These are phyloP conservation scores for Blastobotrys buckinghamii DNA, from an alignment of 1,139 yeast species.

Conservation along the genomic window DNA sequence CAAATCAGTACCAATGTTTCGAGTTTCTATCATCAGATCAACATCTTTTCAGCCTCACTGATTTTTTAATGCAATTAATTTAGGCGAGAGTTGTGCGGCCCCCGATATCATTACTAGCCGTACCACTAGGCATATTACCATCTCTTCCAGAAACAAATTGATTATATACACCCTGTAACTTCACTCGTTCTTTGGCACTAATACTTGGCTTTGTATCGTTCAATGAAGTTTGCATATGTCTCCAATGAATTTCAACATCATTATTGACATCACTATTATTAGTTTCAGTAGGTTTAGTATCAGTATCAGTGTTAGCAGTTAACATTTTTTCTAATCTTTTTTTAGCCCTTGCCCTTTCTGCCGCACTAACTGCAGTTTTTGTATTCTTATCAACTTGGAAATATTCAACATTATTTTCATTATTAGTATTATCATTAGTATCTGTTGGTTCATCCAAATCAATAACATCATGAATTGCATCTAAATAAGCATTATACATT, in stretches of 20 bases:
- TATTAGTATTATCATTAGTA: constrained; percentile 17
- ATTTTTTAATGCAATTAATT: not conserved
- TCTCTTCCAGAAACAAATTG: constrained; percentile 76
- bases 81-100: constrained; percentile 59
- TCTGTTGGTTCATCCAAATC: constrained; percentile 28
- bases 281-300: constrained; percentile 1
- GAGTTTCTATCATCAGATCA: not conserved
- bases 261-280: constrained; percentile 5
- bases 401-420: constrained; percentile 28
- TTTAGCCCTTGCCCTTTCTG: constrained; percentile 37
- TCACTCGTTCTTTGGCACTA: constrained; percentile 60
- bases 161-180: constrained; percentile 58
- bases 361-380: constrained; percentile 19
- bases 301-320: not conserved
- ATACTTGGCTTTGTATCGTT: constrained; percentile 83
- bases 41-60: not conserved
- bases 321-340: constrained; percentile 10
- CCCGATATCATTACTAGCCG: constrained; percentile 76
- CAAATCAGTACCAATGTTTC: not conserved
- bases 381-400: constrained; percentile 30
- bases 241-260: constrained; percentile 40
- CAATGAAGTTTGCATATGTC: constrained; percentile 60
- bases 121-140: constrained; percentile 87
- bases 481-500: constrained; percentile 84
- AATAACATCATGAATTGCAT: constrained; percentile 77